Conservation (phyloP, 306 rosid species). For the Sophora flavescens region DNA sequence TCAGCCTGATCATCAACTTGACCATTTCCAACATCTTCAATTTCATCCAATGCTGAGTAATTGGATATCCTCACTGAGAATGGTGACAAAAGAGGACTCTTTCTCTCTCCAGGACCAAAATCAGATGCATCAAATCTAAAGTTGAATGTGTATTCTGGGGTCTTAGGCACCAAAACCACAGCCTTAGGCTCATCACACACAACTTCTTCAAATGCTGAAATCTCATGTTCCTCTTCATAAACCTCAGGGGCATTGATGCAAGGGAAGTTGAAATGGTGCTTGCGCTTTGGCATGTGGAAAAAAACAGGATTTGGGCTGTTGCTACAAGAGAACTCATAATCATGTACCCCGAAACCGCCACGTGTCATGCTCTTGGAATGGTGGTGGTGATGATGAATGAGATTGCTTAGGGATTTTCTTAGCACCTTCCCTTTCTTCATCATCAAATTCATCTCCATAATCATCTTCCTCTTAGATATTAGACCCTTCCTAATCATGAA, state of each 20-base stretch:
- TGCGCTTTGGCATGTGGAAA: slow-evolving; percentile 54
- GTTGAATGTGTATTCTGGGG: slow-evolving; percentile 52
- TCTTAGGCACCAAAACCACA: slow-evolving; percentile 45
- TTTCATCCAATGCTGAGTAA: slow-evolving; percentile 59
- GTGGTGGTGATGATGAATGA: slow-evolving; percentile 44
- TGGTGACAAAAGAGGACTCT: slow-evolving; percentile 52
- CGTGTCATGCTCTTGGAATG: slow-evolving; percentile 37
- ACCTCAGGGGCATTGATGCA: slow-evolving; percentile 55
- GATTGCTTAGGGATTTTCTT: slow-evolving; percentile 55
- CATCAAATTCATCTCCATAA: slow-evolving; percentile 64
- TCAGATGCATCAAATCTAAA: slow-evolving; percentile 46
- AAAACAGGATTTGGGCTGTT: slow-evolving; percentile 61
- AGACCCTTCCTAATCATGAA: slow-evolving; percentile 63
- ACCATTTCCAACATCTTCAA: slow-evolving; percentile 43
- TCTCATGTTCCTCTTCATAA: slow-evolving; percentile 25
- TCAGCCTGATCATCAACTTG: slow-evolving; percentile 63
- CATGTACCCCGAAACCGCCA: slow-evolving; percentile 50
- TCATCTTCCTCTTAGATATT: slow-evolving; percentile 62
- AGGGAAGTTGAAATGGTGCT: slow-evolving; percentile 62
- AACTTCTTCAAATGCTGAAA: not conserved
- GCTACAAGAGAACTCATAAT: slow-evolving; percentile 62
- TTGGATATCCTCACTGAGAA: slow-evolving; percentile 55
- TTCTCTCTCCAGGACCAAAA: slow-evolving; percentile 46
- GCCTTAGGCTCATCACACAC: slow-evolving; percentile 29
- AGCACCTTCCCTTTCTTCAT: slow-evolving; percentile 62